Evolutionary conservation across 2,329 filamentous ascomycete species (phyloP).

Genomic region (Rhinocladiella mackenziei): DNA sequence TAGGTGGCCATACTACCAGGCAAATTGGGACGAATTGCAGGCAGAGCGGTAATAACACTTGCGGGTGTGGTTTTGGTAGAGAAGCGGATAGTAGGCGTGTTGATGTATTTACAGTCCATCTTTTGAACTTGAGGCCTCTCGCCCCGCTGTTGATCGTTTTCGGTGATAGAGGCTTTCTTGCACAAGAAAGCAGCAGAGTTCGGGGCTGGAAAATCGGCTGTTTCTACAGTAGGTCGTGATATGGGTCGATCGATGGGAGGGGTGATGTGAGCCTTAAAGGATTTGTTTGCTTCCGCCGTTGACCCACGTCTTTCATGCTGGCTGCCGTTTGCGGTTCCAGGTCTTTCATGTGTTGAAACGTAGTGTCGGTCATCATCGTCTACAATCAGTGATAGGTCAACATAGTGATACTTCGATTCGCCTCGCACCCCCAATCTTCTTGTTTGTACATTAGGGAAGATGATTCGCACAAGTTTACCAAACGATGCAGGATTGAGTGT

Average conservation of each 20-base stretch:
- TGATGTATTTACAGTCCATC: conserved; percentile 28
- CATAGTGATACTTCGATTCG: conserved; percentile 97
- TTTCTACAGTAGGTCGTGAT: conserved; percentile 31
- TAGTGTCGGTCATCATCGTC: conserved; percentile 27
- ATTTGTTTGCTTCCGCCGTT: conserved; percentile 14
- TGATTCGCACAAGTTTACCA: conserved; percentile 91
- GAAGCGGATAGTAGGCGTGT: conserved; percentile 27
- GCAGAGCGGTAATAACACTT: conserved; percentile 27
- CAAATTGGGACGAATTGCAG: conserved; percentile 29
- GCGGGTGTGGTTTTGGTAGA: conserved; percentile 19
- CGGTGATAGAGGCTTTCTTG: conserved; percentile 3
- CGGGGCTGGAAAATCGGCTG: conserved; percentile 34
- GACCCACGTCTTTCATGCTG: conserved; percentile 23
- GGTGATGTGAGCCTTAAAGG: conserved; percentile 18
- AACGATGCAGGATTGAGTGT: conserved; percentile 96
- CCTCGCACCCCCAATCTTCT: conserved; percentile 86
- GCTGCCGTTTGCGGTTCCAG: conserved; percentile 21
- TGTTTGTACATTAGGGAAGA: conserved; percentile 93
- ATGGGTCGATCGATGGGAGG: conserved; percentile 21
- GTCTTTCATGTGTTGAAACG: conserved; percentile 15
- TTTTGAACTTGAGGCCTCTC: conserved; percentile 9
- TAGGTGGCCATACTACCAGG: conserved; percentile 46
- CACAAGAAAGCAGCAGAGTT: conserved; percentile 23
- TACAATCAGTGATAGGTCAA: conserved; percentile 43
- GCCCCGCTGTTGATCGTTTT: conserved; percentile 2